Base-by-base conservation (phyloP, 176 grass and related monocot genomes). In the Cocos nucifera region DNA sequence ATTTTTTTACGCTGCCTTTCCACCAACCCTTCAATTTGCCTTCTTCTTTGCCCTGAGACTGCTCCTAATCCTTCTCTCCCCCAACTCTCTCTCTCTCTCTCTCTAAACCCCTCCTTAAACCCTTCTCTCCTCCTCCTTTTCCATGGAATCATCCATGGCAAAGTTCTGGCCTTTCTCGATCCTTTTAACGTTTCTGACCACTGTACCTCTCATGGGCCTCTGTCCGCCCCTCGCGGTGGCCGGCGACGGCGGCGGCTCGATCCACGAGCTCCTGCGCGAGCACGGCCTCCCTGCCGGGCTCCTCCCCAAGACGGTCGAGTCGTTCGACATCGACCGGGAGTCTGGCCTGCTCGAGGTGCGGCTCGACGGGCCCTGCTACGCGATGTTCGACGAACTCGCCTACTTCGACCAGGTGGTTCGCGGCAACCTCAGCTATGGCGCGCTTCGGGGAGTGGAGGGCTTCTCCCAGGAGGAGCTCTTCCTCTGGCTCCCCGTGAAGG, bases 401-500 rank as follows among this genome's bases (percentile, higher is more conserved):
- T 82, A 28, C 83, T 96, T 96, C 72, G 80, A 85, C 61, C 56
- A 56, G 61, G 69, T 77, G 69, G 73, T 96, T 32, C 72, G 80
- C 3, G 91, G 91, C 8, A 96, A 96, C 78, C 91, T 96, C 60
- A 96, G 86, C 72, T 72, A 63, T 50, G 86, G 91, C 35, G 77
- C 80, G 51, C 83, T 96, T 21, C 67, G 70, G 53, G 69, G 77
- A 55, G 87, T 89, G 18, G 72, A 87, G 64, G 91, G 91, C 0
- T 77, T 90, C 15, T 56, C 78, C 5, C 91, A 96, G 67, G 80
- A 96, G 80, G 91, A 96, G 78, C 86, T 96, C 53, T 96, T 96
- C 71, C 60, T 96, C 10, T 96, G 91, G 91, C 69, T 96, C 24
- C 91, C 91, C 20, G 91, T 96, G 20, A 96, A 96, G 83, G 91